Conservation (phyloP, 805 yeast genomes). For the Wickerhamomyces bisporus region DNA sequence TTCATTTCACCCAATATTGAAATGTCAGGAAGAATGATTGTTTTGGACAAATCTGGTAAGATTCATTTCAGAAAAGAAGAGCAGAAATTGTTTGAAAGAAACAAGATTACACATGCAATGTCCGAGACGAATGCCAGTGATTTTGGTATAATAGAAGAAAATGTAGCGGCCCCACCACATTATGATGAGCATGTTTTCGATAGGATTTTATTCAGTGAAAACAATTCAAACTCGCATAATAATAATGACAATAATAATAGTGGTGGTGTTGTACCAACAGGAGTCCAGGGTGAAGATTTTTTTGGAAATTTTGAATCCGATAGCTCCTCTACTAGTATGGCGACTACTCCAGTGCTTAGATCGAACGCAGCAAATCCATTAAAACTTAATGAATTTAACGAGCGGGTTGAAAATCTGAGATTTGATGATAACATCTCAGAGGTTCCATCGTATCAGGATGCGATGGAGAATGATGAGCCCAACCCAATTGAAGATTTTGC, state of each 20-base stretch:
- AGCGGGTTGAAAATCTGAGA: conserved; percentile 22
- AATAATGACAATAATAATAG: not conserved
- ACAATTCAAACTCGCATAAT: conserved; percentile 5
- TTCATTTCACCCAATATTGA: conserved; percentile 74
- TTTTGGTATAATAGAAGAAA: not conserved
- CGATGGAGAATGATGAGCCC: conserved; percentile 46
- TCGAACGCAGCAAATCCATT: conserved; percentile 1
- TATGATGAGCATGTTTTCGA: conserved; percentile 72
- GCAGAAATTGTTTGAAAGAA: conserved; percentile 26
- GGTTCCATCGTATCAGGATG: conserved; percentile 76
- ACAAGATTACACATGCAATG: conserved; percentile 4
- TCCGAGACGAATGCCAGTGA: not conserved
- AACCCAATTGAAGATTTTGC: conserved; percentile 39
- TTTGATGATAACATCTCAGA: conserved; percentile 41
- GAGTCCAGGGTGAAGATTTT: not conserved
- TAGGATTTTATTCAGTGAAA: conserved; percentile 29
- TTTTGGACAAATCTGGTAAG: conserved; percentile 34
- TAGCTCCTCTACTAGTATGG: not conserved
- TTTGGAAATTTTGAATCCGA: not conserved
- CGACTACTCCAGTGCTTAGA: not conserved
- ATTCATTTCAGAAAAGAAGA: conserved; percentile 38
- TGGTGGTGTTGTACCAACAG: no score
- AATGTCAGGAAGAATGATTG: conserved; percentile 37
- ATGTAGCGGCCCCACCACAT: conserved; percentile 61
- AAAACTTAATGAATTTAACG: not conserved